Evolutionary conservation across 768 basidiomycete species (phyloP).

Genomic region (Pleurotus giganteus): DNA sequence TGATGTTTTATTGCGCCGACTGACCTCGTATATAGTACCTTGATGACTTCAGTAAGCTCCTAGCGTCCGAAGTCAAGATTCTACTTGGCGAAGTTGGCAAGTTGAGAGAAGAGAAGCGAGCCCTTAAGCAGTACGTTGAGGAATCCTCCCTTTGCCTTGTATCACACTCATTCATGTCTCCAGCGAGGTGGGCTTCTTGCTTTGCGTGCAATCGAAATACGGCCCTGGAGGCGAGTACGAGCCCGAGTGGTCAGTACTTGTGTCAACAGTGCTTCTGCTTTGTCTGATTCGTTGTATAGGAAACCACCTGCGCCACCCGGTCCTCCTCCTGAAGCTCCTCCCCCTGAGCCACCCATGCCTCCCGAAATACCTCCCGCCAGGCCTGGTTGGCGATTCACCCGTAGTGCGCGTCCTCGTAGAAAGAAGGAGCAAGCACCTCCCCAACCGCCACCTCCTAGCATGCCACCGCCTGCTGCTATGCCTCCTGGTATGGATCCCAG

Average conservation of each 20-base stretch:
- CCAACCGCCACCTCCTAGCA: conserved; percentile 30
- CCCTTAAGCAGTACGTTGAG: conserved; percentile 75
- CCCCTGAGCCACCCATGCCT: conserved; percentile 30
- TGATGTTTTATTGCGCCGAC: too few relatives aligned
- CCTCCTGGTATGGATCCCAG: conserved; percentile 35
- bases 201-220: conserved; percentile 72
- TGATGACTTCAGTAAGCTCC: conserved; percentile 83
- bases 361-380: conserved; percentile 40
- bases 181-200: conserved; percentile 74
- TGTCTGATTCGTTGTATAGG: conserved; percentile 23
- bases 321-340: conserved; percentile 41
- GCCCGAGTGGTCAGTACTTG: conserved; percentile 60
- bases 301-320: conserved; percentile 46
- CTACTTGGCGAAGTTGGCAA: conserved; percentile 82
- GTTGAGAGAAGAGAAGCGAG: conserved; percentile 74
- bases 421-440: conserved; percentile 45
- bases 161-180: background rate
- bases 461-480: conserved; percentile 24
- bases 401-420: conserved; percentile 42
- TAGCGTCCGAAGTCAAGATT: conserved; percentile 82
- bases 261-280: conserved; percentile 2
- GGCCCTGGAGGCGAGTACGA: conserved; percentile 86
- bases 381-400: conserved; percentile 55
- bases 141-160: background rate
- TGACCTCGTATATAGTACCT: conserved; percentile 53